phyloP scores from a whole-genome alignment of 805 yeast species.

The Candida dajiaensis region DNA sequence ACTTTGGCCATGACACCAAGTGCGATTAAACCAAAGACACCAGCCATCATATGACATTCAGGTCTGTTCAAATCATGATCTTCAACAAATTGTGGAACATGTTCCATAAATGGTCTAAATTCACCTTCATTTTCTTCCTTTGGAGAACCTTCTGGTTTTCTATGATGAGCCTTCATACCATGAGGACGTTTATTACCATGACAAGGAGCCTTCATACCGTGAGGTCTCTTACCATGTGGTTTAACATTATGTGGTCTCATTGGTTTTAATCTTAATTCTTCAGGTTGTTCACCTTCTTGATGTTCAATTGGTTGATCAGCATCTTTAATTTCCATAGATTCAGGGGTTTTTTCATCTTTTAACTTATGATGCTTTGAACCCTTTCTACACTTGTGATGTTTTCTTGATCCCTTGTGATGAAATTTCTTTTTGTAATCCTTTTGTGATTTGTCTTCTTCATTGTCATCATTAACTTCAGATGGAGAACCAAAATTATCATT shows the following conservation, averaged over 20 bases:
- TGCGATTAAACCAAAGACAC: not conserved
- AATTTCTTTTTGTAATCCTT: not conserved
- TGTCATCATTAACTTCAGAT: not conserved
- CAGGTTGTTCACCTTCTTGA: not conserved
- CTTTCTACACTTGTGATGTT: too few species aligned
- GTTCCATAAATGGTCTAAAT: not conserved
- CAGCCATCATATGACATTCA: not conserved
- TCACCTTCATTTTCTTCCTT: not conserved
- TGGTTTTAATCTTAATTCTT: not conserved
- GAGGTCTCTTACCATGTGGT: constrained; percentile 6
- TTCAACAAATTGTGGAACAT: not conserved
- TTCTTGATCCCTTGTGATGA: too few species aligned
- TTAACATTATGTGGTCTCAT: constrained; percentile 1
- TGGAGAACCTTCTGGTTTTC: not conserved
- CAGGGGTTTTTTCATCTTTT: too few species aligned
- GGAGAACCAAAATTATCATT: not conserved
- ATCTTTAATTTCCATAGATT: not conserved
- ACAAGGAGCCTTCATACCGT: constrained; percentile 1
- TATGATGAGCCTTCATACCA: not conserved
- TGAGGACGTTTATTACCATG: not conserved
- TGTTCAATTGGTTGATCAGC: not conserved
- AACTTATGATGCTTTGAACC: too few species aligned
- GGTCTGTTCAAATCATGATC: not conserved
- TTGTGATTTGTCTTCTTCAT: not conserved
- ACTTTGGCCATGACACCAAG: not conserved